Evolutionary conservation across 73 alveolate species (phyloP).

Genomic region (Paramecium caudatum): DNA sequence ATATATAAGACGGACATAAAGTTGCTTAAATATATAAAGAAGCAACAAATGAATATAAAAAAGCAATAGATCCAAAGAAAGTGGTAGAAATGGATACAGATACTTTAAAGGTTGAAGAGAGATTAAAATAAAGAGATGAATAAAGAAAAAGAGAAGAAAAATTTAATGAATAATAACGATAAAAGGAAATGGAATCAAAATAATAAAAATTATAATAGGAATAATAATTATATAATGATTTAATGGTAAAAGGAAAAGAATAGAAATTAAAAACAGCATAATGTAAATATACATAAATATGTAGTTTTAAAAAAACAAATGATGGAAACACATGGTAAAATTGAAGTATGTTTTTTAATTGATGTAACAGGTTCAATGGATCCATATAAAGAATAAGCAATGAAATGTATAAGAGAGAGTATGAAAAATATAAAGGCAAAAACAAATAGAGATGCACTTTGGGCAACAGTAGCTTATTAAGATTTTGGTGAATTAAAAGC

Average conservation of each 20-base stretch:
- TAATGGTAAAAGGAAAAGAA: neutral
- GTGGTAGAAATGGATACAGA: neutral
- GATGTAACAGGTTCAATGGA: constrained; percentile 61
- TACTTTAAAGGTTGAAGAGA: neutral
- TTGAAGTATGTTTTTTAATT: constrained; percentile 50
- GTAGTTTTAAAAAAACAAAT: constrained; percentile 27
- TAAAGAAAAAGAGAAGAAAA: constrained; percentile 2
- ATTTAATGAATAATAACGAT: neutral
- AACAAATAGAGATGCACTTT: constrained; percentile 59
- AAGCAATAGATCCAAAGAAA: neutral
- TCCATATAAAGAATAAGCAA: constrained; percentile 51
- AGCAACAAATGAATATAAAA: neutral
- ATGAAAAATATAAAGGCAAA: constrained; percentile 24
- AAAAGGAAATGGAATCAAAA: neutral
- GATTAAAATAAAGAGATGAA: neutral
- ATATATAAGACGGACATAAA: neutral
- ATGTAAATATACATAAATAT: neutral
- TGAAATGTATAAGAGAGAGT: constrained; percentile 47
- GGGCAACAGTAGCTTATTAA: constrained; percentile 68
- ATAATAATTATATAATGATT: neutral
- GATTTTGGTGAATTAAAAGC: constrained; percentile 7
- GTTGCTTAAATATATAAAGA: neutral
- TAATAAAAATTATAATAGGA: neutral
- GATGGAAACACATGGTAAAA: constrained; percentile 56
- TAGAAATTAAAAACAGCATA: neutral